A percentile compares a stretch with the other conserved stretches of the same genome.
These are phyloP conservation scores for Cladophialophora exuberans DNA, from an alignment of 2,329 filamentous ascomycete genomes.

Conservation along the genomic window DNA sequence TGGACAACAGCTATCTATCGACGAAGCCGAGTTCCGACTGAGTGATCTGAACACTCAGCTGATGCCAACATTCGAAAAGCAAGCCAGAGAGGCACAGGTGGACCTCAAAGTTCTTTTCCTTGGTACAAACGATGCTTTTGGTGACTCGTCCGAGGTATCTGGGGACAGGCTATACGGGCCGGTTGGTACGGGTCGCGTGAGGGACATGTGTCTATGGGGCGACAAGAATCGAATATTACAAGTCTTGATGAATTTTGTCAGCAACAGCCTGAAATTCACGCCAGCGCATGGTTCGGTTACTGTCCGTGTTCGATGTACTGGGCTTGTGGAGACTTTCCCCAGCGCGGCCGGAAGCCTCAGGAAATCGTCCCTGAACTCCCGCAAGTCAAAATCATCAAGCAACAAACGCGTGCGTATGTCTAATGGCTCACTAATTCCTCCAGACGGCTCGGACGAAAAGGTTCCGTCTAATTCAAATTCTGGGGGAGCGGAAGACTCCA, in stretches of 20 bases:
- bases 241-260: slow-evolving; percentile 84
- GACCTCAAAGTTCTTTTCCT: slow-evolving; percentile 73
- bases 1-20: slow-evolving; percentile 77
- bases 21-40: slow-evolving; percentile 82
- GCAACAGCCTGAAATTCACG: slow-evolving; percentile 91
- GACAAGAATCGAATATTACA: slow-evolving; percentile 89
- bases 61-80: slow-evolving; percentile 84
- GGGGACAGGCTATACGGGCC: slow-evolving; percentile 63
- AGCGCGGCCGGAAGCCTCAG: slow-evolving; percentile 29
- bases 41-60: slow-evolving; percentile 84
- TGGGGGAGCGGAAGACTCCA: slow-evolving; percentile 23
- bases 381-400: slow-evolving; percentile 32
- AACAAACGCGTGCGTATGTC: slow-evolving; percentile 32
- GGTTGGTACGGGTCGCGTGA: slow-evolving; percentile 68
- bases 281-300: slow-evolving; percentile 74
- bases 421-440: slow-evolving; percentile 29
- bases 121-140: slow-evolving; percentile 49
- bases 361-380: slow-evolving; percentile 43
- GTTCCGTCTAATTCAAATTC: slow-evolving; percentile 18
- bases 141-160: slow-evolving; percentile 31
- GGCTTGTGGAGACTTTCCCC: slow-evolving; percentile 25
- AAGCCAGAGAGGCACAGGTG: slow-evolving; percentile 79
- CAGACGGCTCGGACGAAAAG: slow-evolving; percentile 23
- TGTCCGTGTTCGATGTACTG: slow-evolving; percentile 72
- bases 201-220: slow-evolving; percentile 89